Evolutionary conservation across 202 grass and related monocot species (phyloP).

Genomic region (Brachypodium distachyon): DNA sequence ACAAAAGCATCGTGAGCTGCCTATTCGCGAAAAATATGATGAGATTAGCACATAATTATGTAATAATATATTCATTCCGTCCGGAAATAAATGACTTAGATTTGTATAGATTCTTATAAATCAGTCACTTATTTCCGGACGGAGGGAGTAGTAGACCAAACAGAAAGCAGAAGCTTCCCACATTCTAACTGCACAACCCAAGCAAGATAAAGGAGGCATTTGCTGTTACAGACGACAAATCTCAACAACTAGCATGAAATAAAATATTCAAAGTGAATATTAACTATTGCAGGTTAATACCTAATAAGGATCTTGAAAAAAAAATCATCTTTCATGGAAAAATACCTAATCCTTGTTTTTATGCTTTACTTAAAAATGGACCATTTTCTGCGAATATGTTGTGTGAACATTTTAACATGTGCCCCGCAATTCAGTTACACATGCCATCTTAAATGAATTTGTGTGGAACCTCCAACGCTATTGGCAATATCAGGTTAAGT

Average conservation of each 20-base stretch:
- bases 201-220: background rate
- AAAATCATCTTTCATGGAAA: background rate
- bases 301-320: background rate
- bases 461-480: background rate
- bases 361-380: background rate
- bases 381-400: background rate
- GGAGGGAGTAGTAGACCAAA: background rate
- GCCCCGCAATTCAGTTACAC: background rate
- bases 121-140: too few species aligned
- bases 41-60: background rate
- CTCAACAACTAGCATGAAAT: background rate
- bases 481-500: background rate
- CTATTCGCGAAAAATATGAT: slow-evolving; percentile 22
- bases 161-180: background rate
- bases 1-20: slow-evolving; percentile 99
- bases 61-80: too few species aligned
- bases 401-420: background rate
- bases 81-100: too few species aligned
- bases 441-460: background rate
- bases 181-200: background rate
- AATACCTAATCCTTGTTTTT: background rate
- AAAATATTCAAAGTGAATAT: background rate
- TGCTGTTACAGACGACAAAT: background rate
- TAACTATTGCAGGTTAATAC: background rate
- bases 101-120: too few species aligned